Evolutionary conservation across 805 yeast genomes (phyloP).

Genomic region (Cyberlindnera nakhonratchasimensis): DNA sequence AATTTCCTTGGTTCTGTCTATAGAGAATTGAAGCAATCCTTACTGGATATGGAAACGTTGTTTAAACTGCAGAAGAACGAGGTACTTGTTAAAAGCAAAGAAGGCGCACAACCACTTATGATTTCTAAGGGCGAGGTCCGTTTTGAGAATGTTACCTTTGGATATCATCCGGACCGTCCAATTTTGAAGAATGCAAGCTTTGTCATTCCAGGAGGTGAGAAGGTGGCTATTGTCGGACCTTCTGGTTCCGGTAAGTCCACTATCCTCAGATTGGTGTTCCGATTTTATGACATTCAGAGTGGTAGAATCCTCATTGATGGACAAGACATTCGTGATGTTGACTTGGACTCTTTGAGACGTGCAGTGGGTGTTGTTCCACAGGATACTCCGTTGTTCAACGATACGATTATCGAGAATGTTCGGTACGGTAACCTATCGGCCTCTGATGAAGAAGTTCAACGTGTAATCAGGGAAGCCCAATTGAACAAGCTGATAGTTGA

Average conservation of each 20-base stretch:
- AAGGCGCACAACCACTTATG: slow-evolving; percentile 57
- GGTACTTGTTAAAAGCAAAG: slow-evolving; percentile 58
- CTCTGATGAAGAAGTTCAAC: slow-evolving; percentile 62
- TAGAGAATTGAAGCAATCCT: slow-evolving; percentile 87
- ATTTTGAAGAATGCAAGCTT: slow-evolving; percentile 79
- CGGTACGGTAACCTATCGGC: slow-evolving; percentile 80
- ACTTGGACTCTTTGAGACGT: slow-evolving; percentile 68
- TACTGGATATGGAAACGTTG: slow-evolving; percentile 93
- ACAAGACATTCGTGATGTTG: slow-evolving; percentile 74
- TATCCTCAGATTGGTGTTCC: slow-evolving; percentile 71
- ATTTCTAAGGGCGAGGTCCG: slow-evolving; percentile 60
- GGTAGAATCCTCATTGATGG: slow-evolving; percentile 87
- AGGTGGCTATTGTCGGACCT: slow-evolving; percentile 94
- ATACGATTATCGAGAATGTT: slow-evolving; percentile 81
- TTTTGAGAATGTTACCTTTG: slow-evolving; percentile 90
- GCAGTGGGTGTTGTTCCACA: slow-evolving; percentile 94
- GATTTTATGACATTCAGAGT: slow-evolving; percentile 79
- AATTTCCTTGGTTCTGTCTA: slow-evolving; percentile 95
- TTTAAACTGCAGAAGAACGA: slow-evolving; percentile 80
- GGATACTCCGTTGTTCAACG: slow-evolving; percentile 94
- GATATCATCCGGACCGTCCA: slow-evolving; percentile 86
- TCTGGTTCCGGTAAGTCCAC: slow-evolving; percentile 97
- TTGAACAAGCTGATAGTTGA: slow-evolving; percentile 58
- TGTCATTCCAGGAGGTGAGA: slow-evolving; percentile 83
- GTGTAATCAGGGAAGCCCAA: slow-evolving; percentile 67